phyloP scores from a whole-genome alignment of 2,329 filamentous ascomycete species.

The Neopestalotiopsis clavispora region DNA sequence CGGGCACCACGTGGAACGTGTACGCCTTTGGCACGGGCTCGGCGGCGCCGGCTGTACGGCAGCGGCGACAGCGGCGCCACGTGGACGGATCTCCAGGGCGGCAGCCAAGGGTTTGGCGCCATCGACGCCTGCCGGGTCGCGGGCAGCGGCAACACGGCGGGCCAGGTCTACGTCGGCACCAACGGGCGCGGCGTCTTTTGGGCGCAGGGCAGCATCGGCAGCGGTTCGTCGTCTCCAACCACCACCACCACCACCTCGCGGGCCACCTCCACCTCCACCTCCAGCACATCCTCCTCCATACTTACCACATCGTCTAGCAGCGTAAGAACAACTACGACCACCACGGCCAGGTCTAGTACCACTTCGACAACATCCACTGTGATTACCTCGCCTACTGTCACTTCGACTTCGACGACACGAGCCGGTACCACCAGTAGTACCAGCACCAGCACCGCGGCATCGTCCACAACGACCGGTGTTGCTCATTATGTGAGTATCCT shows the following conservation, averaged over 20 bases:
- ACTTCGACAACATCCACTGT: neutral
- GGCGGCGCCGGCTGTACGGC: slow-evolving; percentile 49
- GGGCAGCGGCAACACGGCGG: slow-evolving; percentile 50
- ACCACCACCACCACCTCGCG: slow-evolving; percentile 14
- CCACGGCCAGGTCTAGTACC: neutral
- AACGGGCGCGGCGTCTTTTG: slow-evolving; percentile 54
- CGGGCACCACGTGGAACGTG: slow-evolving; percentile 46
- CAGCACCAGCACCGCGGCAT: neutral
- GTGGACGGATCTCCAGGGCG: slow-evolving; percentile 53
- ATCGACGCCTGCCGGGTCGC: slow-evolving; percentile 44
- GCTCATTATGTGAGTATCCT: slow-evolving; percentile 15
- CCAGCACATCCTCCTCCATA: neutral
- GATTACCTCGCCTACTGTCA: neutral
- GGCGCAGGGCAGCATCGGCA: slow-evolving; percentile 30
- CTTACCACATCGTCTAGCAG: neutral
- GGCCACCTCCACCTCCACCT: neutral
- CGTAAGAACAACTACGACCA: neutral
- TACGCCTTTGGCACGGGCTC: slow-evolving; percentile 52
- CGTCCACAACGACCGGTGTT: slow-evolving; percentile 2
- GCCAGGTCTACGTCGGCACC: slow-evolving; percentile 54
- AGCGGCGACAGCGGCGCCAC: slow-evolving; percentile 47
- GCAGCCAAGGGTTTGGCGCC: slow-evolving; percentile 47
- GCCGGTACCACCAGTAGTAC: slow-evolving; percentile 2
- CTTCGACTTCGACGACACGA: no score
- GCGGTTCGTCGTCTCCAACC: slow-evolving; percentile 20